Evolutionary conservation across 2,329 filamentous ascomycete species (phyloP), one percentile per base, ranked within the genome.

Genomic region (Colletotrichum truncatum): DNA sequence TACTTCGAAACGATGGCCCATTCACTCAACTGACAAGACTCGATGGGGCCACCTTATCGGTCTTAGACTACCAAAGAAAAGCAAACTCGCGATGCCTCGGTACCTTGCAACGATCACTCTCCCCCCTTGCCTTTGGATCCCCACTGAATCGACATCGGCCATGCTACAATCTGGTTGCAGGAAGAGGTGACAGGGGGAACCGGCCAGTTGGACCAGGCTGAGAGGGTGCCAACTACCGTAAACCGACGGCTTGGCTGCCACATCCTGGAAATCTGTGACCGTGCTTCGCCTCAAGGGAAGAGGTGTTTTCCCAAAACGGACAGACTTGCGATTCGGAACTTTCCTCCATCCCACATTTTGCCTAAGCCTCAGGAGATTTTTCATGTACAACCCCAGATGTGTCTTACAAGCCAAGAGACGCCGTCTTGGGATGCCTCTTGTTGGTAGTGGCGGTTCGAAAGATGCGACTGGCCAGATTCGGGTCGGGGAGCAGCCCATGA

Each of bases 291-390:
- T 4, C 25, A 23, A 59, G 43, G 32, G 28, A 43, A 32, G 28
- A 46, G 14, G 16, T 46, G 57, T 64, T 67, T n/a, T 65, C 64
- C 66, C 66, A 62, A 66, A 62, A 41, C 23, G 51, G 66, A 66
- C 63, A 67, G 51, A 58, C 51, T 67, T 67, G 66, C 66, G 66
- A 67, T 48, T 57, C 25, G 25, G 51, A 21, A 48, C 49, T 28
- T 36, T 10, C 54, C 28, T 25, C 41, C 18, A 34, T 14, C 18
- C 45, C 59, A 45, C 38, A 46, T 54, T 56, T 14, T 5, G 26
- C 52, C 52, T 41, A 46, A 36, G 59, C 52, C 58, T 58, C 45
- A 46, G 32, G 48, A 62, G 48, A 48, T 38, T 34, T 23, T 28
- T 32, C 26, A 34, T 21, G 45, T n/a, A n/a, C n/a, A 39, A 34